Evolutionary conservation across 441 rosid genomes (phyloP).

Genomic region (Daphne laureola): DNA sequence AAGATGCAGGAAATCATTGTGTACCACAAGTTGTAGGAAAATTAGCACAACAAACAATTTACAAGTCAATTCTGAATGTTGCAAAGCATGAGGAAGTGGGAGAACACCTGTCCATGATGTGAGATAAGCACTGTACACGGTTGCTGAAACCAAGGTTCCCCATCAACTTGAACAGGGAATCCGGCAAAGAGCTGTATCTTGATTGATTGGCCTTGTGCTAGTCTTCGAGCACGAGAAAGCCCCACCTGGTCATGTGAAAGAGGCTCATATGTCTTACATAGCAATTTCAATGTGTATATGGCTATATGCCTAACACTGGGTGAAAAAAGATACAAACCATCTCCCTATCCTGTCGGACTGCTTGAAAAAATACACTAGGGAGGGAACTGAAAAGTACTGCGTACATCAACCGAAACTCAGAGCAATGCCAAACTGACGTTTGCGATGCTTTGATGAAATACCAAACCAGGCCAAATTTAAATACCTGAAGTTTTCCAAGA

Average conservation of each 20-base stretch:
- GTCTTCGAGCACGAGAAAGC: constrained; percentile 88
- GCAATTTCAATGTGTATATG: too few species aligned
- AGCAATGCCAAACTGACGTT: neutral
- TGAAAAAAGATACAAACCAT: too few species aligned
- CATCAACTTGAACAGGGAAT: constrained; percentile 91
- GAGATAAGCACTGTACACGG: constrained; percentile 74
- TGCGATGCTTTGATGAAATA: constrained; percentile 2
- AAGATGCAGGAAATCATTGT: too few species aligned
- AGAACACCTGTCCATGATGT: constrained; percentile 88
- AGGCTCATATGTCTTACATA: too few species aligned
- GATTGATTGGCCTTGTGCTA: constrained; percentile 87
- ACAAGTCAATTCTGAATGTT: neutral
- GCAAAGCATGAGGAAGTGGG: constrained; percentile 14
- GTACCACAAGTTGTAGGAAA: too few species aligned
- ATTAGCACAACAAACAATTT: too few species aligned
- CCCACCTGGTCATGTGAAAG: constrained; percentile 52
- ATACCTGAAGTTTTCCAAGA: constrained; percentile 97
- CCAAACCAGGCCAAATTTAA: too few species aligned
- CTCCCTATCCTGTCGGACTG: too few species aligned
- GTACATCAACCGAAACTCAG: too few species aligned
- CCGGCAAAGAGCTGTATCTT: constrained; percentile 79
- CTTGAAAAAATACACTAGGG: too few species aligned
- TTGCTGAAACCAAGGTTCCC: constrained; percentile 94
- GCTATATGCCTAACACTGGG: neutral
- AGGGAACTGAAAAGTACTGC: too few species aligned